These are phyloP conservation scores for Diaporthe humulicola DNA, from an alignment of 2,329 filamentous ascomycete genomes.

Conservation along the genomic window DNA sequence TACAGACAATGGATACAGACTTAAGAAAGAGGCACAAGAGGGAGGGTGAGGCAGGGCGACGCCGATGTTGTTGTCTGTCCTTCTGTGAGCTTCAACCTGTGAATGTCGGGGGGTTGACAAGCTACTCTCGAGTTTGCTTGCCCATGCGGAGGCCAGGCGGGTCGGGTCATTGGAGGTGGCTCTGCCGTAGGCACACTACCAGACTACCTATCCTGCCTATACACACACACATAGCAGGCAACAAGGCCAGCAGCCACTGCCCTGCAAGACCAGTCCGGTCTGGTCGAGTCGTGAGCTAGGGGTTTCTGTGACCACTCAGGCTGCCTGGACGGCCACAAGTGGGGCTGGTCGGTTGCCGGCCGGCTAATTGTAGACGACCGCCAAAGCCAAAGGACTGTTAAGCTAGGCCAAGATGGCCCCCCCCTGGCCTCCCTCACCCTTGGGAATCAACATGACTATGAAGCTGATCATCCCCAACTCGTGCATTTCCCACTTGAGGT, in stretches of 20 bases:
- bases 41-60: constrained; percentile 5
- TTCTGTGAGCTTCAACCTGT: constrained; percentile 20
- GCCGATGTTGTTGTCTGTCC: constrained; percentile 14
- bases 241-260: background rate
- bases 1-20: constrained; percentile 10
- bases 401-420: background rate
- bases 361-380: background rate
- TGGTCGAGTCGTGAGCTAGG: background rate
- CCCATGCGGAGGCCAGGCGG: constrained; percentile 8
- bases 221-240: too few relatives aligned
- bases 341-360: constrained; percentile 1
- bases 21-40: background rate
- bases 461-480: background rate
- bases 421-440: background rate
- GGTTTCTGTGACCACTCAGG: background rate
- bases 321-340: constrained; percentile 5
- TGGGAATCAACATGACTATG: background rate
- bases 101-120: constrained; percentile 3
- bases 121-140: constrained; percentile 28
- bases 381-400: background rate
- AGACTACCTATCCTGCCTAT: too few relatives aligned
- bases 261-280: background rate
- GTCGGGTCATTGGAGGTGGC: background rate
- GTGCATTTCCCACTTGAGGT: background rate
- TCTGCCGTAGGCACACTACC: background rate